A percentile compares a stretch with the other conserved stretches of the same genome.
phyloP scores from a whole-genome alignment of 2,329 filamentous ascomycete species.

The Ophiognomonia clavigignenti-juglandacearum region DNA sequence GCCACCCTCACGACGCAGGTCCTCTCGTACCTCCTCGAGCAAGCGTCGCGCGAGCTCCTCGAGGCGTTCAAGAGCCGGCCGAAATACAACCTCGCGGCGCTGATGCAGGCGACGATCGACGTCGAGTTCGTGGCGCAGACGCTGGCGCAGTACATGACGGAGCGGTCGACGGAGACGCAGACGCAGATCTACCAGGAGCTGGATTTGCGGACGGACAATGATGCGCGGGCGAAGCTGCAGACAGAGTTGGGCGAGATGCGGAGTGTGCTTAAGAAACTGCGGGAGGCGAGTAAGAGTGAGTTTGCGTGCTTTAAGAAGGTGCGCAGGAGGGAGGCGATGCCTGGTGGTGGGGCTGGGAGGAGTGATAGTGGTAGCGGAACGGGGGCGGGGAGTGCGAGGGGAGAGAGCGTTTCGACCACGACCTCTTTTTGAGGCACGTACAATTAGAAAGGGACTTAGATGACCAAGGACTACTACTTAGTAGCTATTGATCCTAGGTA shows the following conservation, averaged over 20 bases:
- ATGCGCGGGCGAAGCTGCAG: conserved; percentile 74
- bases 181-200: conserved; percentile 88
- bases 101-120: conserved; percentile 97
- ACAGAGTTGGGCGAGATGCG: conserved; percentile 87
- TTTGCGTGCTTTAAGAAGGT: conserved; percentile 79
- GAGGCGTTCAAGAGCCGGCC: conserved; percentile 66
- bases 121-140: conserved; percentile 97
- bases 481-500: too few species aligned
- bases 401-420: too few species aligned
- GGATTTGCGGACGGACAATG: conserved; percentile 83
- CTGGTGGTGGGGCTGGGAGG: conserved; percentile 1
- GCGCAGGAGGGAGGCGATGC: conserved; percentile 27
- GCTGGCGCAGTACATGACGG: conserved; percentile 81
- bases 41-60: conserved; percentile 74
- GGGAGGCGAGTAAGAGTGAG: conserved; percentile 77
- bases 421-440: conserved; percentile 6
- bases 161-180: conserved; percentile 75
- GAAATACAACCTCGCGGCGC: conserved; percentile 69
- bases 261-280: conserved; percentile 74
- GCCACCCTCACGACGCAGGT: conserved; percentile 73
- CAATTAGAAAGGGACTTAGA: too few species aligned
- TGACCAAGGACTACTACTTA: too few species aligned
- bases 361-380: conserved; percentile 10
- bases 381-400: too few species aligned
- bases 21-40: conserved; percentile 80